These are phyloP conservation scores for Epichloe festucae DNA, from an alignment of 2,329 filamentous ascomycete genomes.

Conservation along the genomic window DNA sequence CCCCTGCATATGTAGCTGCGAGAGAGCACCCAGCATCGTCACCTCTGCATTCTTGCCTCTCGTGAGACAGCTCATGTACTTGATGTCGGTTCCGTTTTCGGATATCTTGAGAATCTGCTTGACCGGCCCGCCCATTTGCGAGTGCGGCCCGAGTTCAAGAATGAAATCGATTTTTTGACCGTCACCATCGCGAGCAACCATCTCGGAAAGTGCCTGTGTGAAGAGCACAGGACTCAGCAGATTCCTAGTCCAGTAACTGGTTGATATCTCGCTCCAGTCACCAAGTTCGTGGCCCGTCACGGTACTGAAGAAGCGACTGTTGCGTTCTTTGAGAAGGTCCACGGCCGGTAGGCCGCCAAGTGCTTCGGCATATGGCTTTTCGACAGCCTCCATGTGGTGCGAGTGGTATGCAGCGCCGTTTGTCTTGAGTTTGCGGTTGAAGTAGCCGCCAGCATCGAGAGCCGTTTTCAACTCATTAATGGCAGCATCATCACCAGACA, in stretches of 20 bases:
- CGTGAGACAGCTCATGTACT: too few species aligned
- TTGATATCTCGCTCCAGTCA: not conserved
- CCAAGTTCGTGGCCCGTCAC: not conserved
- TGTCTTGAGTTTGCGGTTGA: conserved; percentile 11
- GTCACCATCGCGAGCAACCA: not conserved
- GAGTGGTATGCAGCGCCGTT: conserved; percentile 11
- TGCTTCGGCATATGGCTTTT: too few species aligned
- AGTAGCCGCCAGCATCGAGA: conserved; percentile 6
- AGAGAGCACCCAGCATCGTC: too few species aligned
- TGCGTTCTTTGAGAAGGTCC: too few species aligned
- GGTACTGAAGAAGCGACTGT: too few species aligned
- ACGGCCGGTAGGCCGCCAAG: too few species aligned
- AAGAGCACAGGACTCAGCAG: not conserved
- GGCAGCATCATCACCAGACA: conserved; percentile 10
- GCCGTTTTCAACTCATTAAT: conserved; percentile 6
- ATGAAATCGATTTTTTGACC: not conserved
- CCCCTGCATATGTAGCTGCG: too few species aligned
- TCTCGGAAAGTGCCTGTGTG: not conserved
- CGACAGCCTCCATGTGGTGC: conserved; percentile 5
- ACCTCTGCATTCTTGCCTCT: too few species aligned
- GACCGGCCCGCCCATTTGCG: not conserved
- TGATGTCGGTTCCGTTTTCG: too few species aligned
- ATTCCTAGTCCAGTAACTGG: not conserved
- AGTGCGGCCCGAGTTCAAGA: conserved; percentile 1
- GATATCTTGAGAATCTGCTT: not conserved